These are phyloP conservation scores for Fomitopsis betulina DNA, from an alignment of 1,284 basidiomycete genomes.

Conservation along the genomic window DNA sequence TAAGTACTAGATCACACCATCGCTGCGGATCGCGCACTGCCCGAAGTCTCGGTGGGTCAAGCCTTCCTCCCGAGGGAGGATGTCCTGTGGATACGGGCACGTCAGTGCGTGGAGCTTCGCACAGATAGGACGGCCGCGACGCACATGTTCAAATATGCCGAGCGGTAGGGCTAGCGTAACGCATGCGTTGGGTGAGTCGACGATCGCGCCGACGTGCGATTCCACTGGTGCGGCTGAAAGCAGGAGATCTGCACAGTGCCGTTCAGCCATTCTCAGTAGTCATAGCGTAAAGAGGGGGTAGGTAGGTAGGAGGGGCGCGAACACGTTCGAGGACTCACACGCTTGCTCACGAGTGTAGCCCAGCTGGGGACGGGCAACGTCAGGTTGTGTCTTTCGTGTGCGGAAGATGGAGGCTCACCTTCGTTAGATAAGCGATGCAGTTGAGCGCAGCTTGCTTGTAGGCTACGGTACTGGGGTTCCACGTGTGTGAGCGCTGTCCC, in stretches of 20 bases:
- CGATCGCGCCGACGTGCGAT: constrained; percentile 69
- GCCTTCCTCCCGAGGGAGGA: constrained; percentile 58
- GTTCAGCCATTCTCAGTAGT: background rate
- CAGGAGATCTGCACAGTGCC: constrained; percentile 48
- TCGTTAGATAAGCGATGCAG: constrained; percentile 71
- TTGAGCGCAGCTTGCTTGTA: constrained; percentile 79
- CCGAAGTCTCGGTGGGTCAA: constrained; percentile 54
- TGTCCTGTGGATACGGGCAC: constrained; percentile 38
- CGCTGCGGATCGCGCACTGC: constrained; percentile 63
- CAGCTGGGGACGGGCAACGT: constrained; percentile 27
- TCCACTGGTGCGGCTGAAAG: constrained; percentile 76
- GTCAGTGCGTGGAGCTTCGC: background rate
- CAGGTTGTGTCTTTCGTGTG: constrained; percentile 3
- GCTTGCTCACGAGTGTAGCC: constrained; percentile 73
- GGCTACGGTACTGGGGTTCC: constrained; percentile 53
- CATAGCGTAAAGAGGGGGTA: background rate
- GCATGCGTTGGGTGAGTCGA: constrained; percentile 76
- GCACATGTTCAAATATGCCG: constrained; percentile 68
- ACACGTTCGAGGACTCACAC: constrained; percentile 36
- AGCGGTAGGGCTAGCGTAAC: constrained; percentile 69
- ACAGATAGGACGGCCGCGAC: constrained; percentile 15
- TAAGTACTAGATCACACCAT: constrained; percentile 50
- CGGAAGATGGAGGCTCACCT: constrained; percentile 34
- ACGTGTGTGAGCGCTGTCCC: background rate
- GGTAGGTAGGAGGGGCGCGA: too few species aligned